phyloP scores from a whole-genome alignment of 805 yeast genomes.

The Wickerhamomyces canadensis region DNA sequence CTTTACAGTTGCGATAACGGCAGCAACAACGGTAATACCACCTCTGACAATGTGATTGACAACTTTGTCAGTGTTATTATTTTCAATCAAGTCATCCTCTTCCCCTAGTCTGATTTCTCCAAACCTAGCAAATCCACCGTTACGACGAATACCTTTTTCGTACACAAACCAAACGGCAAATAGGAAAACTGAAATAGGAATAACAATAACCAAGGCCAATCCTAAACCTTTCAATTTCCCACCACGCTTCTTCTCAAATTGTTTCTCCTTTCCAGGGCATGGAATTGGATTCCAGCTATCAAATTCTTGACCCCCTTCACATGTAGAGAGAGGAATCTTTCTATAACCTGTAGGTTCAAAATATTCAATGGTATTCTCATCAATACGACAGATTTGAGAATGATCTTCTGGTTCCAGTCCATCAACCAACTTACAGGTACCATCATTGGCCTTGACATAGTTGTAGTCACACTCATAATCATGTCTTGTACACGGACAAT shows the following conservation, averaged over 20 bases:
- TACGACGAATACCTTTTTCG: constrained; percentile 77
- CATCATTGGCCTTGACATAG: constrained; percentile 62
- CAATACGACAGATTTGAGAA: constrained; percentile 49
- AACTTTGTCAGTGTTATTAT: constrained; percentile 44
- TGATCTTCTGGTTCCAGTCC: constrained; percentile 68
- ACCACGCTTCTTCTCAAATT: constrained; percentile 48
- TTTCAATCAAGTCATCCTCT: constrained; percentile 65
- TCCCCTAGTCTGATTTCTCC: constrained; percentile 90
- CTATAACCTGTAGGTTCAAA: constrained; percentile 92
- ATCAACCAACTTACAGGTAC: constrained; percentile 74
- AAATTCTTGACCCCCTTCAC: constrained; percentile 72
- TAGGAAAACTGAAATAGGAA: constrained; percentile 42
- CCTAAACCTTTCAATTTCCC: constrained; percentile 48
- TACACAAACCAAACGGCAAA: constrained; percentile 50
- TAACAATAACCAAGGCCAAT: constrained; percentile 43
- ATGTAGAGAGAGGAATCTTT: constrained; percentile 77
- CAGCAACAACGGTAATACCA: constrained; percentile 30
- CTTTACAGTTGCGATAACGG: constrained; percentile 25
- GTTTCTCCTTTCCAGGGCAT: constrained; percentile 82
- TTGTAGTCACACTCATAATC: constrained; percentile 96
- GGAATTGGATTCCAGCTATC: constrained; percentile 63
- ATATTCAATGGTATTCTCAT: constrained; percentile 55
- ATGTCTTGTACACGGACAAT: constrained; percentile 79
- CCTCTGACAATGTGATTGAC: constrained; percentile 41
- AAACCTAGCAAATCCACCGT: constrained; percentile 51